Conservation (phyloP, 352 stramenopile genomes). For the Phytophthora rubi region DNA sequence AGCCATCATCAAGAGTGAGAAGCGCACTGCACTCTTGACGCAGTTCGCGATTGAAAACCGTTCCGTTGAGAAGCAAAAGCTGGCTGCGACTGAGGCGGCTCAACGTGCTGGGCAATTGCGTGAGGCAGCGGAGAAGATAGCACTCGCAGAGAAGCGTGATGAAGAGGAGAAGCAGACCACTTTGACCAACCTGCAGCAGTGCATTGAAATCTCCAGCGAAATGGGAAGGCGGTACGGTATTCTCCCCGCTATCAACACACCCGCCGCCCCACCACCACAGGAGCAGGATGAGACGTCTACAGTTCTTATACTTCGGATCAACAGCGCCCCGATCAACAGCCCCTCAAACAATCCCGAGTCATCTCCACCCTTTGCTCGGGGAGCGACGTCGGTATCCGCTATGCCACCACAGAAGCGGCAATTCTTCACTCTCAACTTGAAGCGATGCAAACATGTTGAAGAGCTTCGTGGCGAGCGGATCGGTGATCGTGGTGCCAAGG, state of each 20-base stretch:
- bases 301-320: constrained; percentile 59
- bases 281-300: constrained; percentile 69
- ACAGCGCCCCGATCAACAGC: constrained; percentile 19
- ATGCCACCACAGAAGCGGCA: constrained; percentile 39
- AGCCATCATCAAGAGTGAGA: constrained; percentile 50
- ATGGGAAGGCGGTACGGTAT: constrained; percentile 55
- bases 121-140: constrained; percentile 19
- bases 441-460: constrained; percentile 77
- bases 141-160: constrained; percentile 22
- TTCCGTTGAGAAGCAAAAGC: constrained; percentile 18
- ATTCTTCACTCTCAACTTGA: constrained; percentile 78
- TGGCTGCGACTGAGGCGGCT: constrained; percentile 16
- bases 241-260: constrained; percentile 64
- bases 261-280: constrained; percentile 19
- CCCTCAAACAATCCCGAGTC: not conserved
- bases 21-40: constrained; percentile 49
- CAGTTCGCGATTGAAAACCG: constrained; percentile 56
- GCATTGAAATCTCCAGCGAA: constrained; percentile 45
- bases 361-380: not conserved
- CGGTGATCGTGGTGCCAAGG: constrained; percentile 56
- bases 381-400: not conserved
- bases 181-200: constrained; percentile 33
- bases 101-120: constrained; percentile 20
- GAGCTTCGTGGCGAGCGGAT: constrained; percentile 65
- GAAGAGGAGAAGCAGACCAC: constrained; percentile 23